phyloP scores from a whole-genome alignment of 2,329 filamentous ascomycete genomes.

The Xylaria sp. region DNA sequence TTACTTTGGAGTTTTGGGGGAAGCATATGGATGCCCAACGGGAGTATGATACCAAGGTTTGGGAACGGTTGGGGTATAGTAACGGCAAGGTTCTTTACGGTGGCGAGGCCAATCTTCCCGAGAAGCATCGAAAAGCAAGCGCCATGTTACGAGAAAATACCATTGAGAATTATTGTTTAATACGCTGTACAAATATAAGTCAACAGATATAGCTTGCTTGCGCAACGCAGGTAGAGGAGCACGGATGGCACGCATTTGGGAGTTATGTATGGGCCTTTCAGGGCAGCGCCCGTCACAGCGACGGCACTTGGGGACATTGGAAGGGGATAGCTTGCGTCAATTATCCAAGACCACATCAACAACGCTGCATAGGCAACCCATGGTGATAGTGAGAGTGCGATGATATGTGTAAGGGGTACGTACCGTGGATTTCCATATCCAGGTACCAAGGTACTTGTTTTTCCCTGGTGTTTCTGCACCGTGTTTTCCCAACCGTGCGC shows the following conservation, averaged over 20 bases:
- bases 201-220: conserved; percentile 14
- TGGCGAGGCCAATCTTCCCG: conserved; percentile 16
- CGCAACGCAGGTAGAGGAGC: conserved; percentile 1
- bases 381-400: neutral
- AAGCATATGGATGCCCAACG: conserved; percentile 20
- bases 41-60: conserved; percentile 30
- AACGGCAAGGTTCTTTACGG: conserved; percentile 20
- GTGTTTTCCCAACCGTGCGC: too few species aligned
- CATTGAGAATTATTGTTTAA: conserved; percentile 33
- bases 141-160: conserved; percentile 32
- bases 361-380: neutral
- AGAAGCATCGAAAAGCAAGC: conserved; percentile 15
- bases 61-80: conserved; percentile 27
- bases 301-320: neutral
- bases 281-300: neutral
- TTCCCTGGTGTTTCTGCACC: too few species aligned
- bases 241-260: neutral
- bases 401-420: neutral
- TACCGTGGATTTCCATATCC: too few species aligned
- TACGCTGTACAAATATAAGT: conserved; percentile 32
- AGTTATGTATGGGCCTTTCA: neutral
- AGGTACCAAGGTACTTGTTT: too few species aligned
- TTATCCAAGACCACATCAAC: neutral
- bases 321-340: neutral
- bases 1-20: conserved; percentile 26